Conservation (phyloP, 306 rosid species). For the Vigna trinervia region DNA sequence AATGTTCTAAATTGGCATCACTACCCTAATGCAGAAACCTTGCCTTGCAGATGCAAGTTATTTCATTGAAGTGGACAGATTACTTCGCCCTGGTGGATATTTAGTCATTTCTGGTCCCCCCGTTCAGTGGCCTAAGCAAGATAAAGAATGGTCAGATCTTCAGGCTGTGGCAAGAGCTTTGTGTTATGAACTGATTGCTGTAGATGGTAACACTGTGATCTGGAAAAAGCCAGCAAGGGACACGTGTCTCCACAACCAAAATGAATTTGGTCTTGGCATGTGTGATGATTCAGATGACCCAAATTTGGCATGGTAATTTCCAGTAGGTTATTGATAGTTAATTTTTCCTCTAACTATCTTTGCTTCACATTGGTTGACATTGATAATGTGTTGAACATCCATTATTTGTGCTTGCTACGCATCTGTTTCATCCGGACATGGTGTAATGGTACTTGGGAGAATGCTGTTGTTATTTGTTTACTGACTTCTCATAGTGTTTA, state of each 20-base stretch:
- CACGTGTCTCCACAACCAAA: constrained; percentile 82
- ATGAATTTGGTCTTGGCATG: constrained; percentile 80
- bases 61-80: constrained; percentile 92
- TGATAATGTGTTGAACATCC: constrained; percentile 20
- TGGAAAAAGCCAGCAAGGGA: constrained; percentile 89
- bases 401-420: background rate
- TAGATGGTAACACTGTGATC: constrained; percentile 91
- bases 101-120: constrained; percentile 97
- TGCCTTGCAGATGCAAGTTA: constrained; percentile 84
- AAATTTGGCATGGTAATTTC: constrained; percentile 80
- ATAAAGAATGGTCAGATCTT: constrained; percentile 98
- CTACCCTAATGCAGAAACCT: constrained; percentile 44
- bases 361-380: constrained; percentile 28
- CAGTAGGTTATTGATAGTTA: constrained; percentile 9
- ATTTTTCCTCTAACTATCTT: constrained; percentile 15
- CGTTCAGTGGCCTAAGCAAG: constrained; percentile 96
- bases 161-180: constrained; percentile 92
- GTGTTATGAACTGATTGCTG: constrained; percentile 92
- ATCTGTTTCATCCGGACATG: constrained; percentile 10
- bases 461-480: constrained; percentile 9
- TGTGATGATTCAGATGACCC: constrained; percentile 85
- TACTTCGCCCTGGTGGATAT: constrained; percentile 97
- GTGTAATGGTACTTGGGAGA: background rate
- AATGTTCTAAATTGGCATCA: constrained; percentile 22
- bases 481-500: constrained; percentile 21